Base-by-base conservation (phyloP, 352 stramenopile species). In the Pythium rishiriense region DNA sequence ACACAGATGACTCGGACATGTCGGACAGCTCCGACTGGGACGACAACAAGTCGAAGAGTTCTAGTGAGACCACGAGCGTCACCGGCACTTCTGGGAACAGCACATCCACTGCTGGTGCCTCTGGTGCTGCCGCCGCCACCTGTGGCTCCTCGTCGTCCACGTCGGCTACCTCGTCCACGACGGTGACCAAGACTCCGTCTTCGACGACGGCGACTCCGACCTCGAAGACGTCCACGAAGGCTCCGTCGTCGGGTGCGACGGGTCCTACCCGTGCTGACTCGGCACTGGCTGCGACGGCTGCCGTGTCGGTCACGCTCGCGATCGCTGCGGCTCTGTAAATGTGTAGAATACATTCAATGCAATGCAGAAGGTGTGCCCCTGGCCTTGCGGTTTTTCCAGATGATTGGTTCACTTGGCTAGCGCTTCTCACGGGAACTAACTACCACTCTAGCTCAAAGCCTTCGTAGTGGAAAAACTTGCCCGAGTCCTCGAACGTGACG, bases 381-480 rank as follows among this genome's bases (percentile, higher is more conserved):
- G 19, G n/a, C 12, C 19, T 6, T 35, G 31, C 22, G 47, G 17
- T 21, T 41, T 59, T 24, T 6, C n/a, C n/a, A n/a, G n/a, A 35
- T 35, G 5, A 35, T 10, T 5, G 31, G 5, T 35, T 35, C 10
- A 35, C 31, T 35, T 35, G 5, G 31, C 31, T n/a, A n/a, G n/a
- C n/a, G n/a, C n/a, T n/a, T n/a, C n/a, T n/a, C n/a, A n/a, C n/a
- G n/a, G n/a, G n/a, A 22, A 12, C 15, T 35, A 12, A 28, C n/a
- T 69, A 76, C 69, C 69, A 76, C 54, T 64, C 33, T 21, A 76
- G 25, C 24, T 70, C 64, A 21, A 49, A 42, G 24, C 69, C 69
- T 51, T 76, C 54, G 31, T 62, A 70, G 42, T 72, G 60, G 50
- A 67, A 70, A 26, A 70, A 73, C 41, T 66, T 65, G 54, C 58